A percentile compares a stretch with the other conserved stretches of the same genome.
phyloP scores from a whole-genome alignment of 306 rosid genomes.

The Citrullus mucosospermus region DNA sequence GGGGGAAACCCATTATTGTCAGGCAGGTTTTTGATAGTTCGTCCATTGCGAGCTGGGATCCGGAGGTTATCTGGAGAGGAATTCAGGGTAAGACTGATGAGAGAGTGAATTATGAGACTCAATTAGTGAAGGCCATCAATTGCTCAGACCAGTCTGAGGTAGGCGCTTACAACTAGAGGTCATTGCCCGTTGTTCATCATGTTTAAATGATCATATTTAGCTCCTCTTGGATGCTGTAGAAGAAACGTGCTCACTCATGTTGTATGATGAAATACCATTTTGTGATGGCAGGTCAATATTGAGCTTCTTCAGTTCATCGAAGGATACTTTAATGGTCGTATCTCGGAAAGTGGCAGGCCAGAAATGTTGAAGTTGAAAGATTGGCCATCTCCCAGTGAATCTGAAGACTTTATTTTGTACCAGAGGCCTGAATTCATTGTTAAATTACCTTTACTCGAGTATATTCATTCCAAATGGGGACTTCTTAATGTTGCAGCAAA shows the following conservation, averaged over 20 bases:
- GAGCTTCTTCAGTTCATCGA: conserved; percentile 67
- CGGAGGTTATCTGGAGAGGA: conserved; percentile 72
- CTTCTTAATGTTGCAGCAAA: conserved; percentile 98
- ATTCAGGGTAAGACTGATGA: conserved; percentile 52
- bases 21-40: conserved; percentile 75
- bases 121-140: conserved; percentile 66
- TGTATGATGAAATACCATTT: neutral
- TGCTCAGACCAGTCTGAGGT: conserved; percentile 88
- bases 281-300: conserved; percentile 49
- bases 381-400: conserved; percentile 94
- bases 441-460: conserved; percentile 89
- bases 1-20: conserved; percentile 65
- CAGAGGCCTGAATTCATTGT: conserved; percentile 95
- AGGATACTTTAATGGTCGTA: conserved; percentile 62
- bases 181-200: neutral
- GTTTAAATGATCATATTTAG: neutral
- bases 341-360: conserved; percentile 62
- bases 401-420: conserved; percentile 87
- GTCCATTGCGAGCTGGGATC: conserved; percentile 77
- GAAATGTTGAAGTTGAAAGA: conserved; percentile 72
- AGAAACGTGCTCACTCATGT: neutral
- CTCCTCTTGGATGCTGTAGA: neutral
- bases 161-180: conserved; percentile 9
- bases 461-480: conserved; percentile 97
- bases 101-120: conserved; percentile 53